Conservation (phyloP, 2,329 filamentous ascomycete species). For the Aspergillus fijiensis region DNA sequence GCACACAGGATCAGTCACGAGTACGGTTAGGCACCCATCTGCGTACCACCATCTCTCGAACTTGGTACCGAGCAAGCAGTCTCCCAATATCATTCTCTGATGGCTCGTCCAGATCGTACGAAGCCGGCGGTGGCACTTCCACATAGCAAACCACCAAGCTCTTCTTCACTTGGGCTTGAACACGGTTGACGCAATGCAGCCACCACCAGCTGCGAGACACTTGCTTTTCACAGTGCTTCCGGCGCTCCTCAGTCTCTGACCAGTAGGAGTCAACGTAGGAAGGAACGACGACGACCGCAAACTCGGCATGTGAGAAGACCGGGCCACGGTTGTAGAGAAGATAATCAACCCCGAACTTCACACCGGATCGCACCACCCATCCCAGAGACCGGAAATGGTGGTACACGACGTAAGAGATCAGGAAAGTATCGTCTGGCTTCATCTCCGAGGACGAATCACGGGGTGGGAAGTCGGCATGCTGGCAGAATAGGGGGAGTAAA, state of each 20-base stretch:
- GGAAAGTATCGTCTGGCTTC: slow-evolving; percentile 76
- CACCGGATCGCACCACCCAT: slow-evolving; percentile 87
- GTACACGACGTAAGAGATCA: slow-evolving; percentile 84
- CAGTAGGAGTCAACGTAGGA: slow-evolving; percentile 75
- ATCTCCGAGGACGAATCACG: slow-evolving; percentile 47
- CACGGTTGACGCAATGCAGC: slow-evolving; percentile 83
- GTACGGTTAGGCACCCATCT: slow-evolving; percentile 84
- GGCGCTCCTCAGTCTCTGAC: slow-evolving; percentile 52
- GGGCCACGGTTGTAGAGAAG: slow-evolving; percentile 91
- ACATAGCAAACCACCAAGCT: slow-evolving; percentile 87
- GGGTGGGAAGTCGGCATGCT: slow-evolving; percentile 68
- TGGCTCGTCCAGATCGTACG: slow-evolving; percentile 33
- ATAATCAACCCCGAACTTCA: slow-evolving; percentile 94
- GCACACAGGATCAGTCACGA: slow-evolving; percentile 49
- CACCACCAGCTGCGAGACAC: slow-evolving; percentile 50
- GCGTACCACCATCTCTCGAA: slow-evolving; percentile 77
- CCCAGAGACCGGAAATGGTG: slow-evolving; percentile 95
- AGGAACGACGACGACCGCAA: slow-evolving; percentile 80
- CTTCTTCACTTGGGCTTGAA: slow-evolving; percentile 87
- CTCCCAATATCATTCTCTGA: slow-evolving; percentile 57
- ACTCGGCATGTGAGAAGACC: slow-evolving; percentile 93
- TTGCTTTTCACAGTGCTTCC: slow-evolving; percentile 52
- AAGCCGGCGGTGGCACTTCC: slow-evolving; percentile 72
- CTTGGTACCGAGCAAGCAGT: slow-evolving; percentile 67
- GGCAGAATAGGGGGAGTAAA: slow-evolving; percentile 67